A percentile compares a stretch with the other conserved stretches of the same genome.
phyloP scores from a whole-genome alignment of 108 stramenopile species.

The Cyclotella kingstonii region DNA sequence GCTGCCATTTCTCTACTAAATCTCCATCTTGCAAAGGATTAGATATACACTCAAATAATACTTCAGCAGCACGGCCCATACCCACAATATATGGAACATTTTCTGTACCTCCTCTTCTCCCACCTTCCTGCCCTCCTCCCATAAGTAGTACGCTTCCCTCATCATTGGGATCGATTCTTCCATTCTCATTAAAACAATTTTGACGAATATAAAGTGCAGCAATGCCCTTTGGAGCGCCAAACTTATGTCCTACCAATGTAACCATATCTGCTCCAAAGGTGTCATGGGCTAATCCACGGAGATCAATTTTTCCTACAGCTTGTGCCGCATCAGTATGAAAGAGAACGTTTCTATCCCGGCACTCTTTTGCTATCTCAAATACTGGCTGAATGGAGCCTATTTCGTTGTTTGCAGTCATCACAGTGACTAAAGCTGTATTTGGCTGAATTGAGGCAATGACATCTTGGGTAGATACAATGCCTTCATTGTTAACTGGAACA shows the following conservation, averaged over 20 bases:
- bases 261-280: constrained; percentile 86
- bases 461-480: constrained; percentile 62
- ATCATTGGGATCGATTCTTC: constrained; percentile 33
- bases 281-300: constrained; percentile 50
- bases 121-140: constrained; percentile 86
- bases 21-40: constrained; percentile 5
- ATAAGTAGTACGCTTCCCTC: constrained; percentile 56
- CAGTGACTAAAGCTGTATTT: constrained; percentile 86
- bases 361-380: constrained; percentile 61
- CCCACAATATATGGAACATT: constrained; percentile 93
- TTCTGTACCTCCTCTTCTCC: constrained; percentile 92
- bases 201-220: constrained; percentile 88
- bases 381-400: constrained; percentile 92
- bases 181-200: constrained; percentile 49
- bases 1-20: too few relatives aligned
- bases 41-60: constrained; percentile 23
- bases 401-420: constrained; percentile 98
- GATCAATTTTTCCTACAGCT: constrained; percentile 88
- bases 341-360: constrained; percentile 66
- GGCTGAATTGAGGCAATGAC: constrained; percentile 66
- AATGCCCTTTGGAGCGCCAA: constrained; percentile 96
- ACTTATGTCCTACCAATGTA: constrained; percentile 96
- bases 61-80: constrained; percentile 77
- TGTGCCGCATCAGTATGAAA: constrained; percentile 98
- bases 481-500: constrained; percentile 83